Conservation (phyloP, 768 basidiomycete species). For the Kwoniella europaea region DNA sequence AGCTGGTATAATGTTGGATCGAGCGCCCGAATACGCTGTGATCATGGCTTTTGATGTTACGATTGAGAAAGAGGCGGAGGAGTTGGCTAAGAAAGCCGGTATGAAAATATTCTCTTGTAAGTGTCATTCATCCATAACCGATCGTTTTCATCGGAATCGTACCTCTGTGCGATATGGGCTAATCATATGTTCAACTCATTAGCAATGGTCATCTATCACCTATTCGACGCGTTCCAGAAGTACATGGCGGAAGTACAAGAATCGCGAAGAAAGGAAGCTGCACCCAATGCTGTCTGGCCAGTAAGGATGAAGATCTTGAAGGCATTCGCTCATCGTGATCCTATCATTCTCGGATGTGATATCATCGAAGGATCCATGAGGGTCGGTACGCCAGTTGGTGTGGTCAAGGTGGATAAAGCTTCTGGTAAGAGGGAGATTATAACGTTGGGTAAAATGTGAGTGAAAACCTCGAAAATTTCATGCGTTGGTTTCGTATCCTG, state of each 20-base stretch:
- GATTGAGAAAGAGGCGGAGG: conserved; percentile 91
- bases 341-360: conserved; percentile 95
- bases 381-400: conserved; percentile 91
- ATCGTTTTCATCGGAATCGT: neutral
- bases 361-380: conserved; percentile 90
- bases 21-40: conserved; percentile 90
- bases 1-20: conserved; percentile 89
- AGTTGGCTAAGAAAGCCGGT: conserved; percentile 89
- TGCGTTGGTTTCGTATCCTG: no score
- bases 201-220: conserved; percentile 99
- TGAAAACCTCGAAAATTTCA: conserved; percentile 8
- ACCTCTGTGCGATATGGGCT: no score
- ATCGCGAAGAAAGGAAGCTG: conserved; percentile 88
- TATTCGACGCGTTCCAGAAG: conserved; percentile 93
- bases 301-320: conserved; percentile 89
- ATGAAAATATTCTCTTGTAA: conserved; percentile 91
- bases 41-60: conserved; percentile 96
- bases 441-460: conserved; percentile 91
- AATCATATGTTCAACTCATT: conserved; percentile 12
- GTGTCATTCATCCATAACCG: conserved; percentile 27
- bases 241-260: conserved; percentile 91
- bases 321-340: conserved; percentile 95
- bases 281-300: conserved; percentile 95
- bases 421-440: conserved; percentile 91
- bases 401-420: conserved; percentile 84